Base-by-base conservation (phyloP, 306 rosid species). In the Canavalia gladiata region DNA sequence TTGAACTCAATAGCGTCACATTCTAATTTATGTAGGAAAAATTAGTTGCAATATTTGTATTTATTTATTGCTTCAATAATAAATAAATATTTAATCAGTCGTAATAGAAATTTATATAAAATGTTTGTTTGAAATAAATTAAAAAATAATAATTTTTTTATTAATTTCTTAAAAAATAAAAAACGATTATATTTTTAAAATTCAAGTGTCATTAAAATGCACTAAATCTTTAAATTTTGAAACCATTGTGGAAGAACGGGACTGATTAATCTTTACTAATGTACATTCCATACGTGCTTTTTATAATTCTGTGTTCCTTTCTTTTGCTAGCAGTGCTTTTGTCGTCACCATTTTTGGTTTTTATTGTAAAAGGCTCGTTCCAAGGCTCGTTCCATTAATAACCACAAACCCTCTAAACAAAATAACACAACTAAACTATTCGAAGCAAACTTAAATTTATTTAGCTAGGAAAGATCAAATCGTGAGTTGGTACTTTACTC, bases 271-370 rank as follows among this genome's bases (percentile, higher is more conserved):
- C 25, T 39, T 18, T 25, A 57, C 13, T 11, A 41, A n/a, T 71
- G 13, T 71, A 50, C 3, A 34, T 34, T 11, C 39, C 31, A 45
- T 49, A 50, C 49, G 7, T 18, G 6, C 59, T 71, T 71, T 70
- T 34, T 46, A 12, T 51, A 12, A 51, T 34, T 52, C 4, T 18
- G 51, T 54, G 37, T 1, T 74, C 42, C 11, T 76, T 77, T 64
- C 64, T 64, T 64, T 64, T 77, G 30, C 42, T 49, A 63, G 41
- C 62, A 18, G 34, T 63, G 81, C 31, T 50, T 76, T 76, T 50
- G 63, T 76, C 31, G 8, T 63, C 13, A 29, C 64, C 8, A 49
- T 49, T 50, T 18, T 1, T 37, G 4, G 41, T 37, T 37, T 37
- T 37, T 4, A 2, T 56, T 6, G 68, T 74, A 30, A 41, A 76